These are phyloP conservation scores for Bonia amplexicaulis DNA, from an alignment of 176 grass and related monocot genomes.

Conservation along the genomic window DNA sequence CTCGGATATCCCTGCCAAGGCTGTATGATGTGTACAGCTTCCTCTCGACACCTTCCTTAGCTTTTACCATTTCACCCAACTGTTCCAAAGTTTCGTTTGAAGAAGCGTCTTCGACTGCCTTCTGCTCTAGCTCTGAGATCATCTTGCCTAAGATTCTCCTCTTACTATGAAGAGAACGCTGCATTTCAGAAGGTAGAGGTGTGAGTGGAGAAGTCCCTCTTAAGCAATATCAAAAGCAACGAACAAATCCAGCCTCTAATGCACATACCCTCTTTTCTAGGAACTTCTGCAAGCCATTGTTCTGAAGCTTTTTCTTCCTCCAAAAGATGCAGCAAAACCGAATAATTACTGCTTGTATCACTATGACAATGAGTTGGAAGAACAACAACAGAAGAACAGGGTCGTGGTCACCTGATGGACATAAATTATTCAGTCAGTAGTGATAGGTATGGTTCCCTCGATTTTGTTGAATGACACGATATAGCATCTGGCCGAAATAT, in stretches of 20 bases:
- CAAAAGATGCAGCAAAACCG: slow-evolving; percentile 70
- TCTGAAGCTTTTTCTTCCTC: slow-evolving; percentile 74
- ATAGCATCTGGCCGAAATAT: no score
- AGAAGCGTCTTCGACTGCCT: slow-evolving; percentile 41
- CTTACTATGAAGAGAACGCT: slow-evolving; percentile 60
- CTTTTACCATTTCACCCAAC: slow-evolving; percentile 67
- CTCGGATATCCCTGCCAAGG: slow-evolving; percentile 43
- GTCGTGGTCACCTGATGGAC: slow-evolving; percentile 34
- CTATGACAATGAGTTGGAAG: slow-evolving; percentile 45
- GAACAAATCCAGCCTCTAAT: not conserved
- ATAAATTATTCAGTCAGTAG: slow-evolving; percentile 1
- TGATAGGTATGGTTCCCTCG: not conserved
- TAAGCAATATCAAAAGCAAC: not conserved
- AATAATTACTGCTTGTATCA: slow-evolving; percentile 42
- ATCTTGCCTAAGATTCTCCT: slow-evolving; percentile 55
- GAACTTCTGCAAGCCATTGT: slow-evolving; percentile 57
- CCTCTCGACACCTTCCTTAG: slow-evolving; percentile 60
- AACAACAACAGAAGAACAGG: slow-evolving; percentile 44
- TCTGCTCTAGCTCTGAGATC: slow-evolving; percentile 65
- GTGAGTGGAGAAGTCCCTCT: slow-evolving; percentile 3
- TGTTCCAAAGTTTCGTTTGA: slow-evolving; percentile 45
- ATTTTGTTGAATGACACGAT: no score
- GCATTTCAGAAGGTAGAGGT: slow-evolving; percentile 26
- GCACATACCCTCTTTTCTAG: slow-evolving; percentile 62
- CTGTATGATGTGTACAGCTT: slow-evolving; percentile 63